Conservation (phyloP, 768 basidiomycete species). For the Sistotremastrum niveocremeum region DNA sequence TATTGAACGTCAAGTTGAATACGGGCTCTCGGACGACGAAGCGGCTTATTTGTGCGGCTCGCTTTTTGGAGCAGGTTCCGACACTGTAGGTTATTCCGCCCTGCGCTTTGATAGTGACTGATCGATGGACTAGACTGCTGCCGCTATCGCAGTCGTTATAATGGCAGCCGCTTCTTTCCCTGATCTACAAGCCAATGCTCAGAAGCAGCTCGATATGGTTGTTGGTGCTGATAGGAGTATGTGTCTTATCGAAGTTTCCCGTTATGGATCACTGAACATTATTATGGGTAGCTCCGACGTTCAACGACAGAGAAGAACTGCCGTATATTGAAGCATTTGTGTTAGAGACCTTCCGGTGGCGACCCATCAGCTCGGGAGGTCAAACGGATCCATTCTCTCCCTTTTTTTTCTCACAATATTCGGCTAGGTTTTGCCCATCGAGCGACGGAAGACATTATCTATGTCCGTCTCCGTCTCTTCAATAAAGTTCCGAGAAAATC, state of each 20-base stretch:
- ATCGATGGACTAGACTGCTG: conserved; percentile 26
- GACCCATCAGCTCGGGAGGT: conserved; percentile 24
- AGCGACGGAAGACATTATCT: conserved; percentile 49
- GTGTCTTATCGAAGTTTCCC: neutral
- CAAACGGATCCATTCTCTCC: conserved; percentile 1
- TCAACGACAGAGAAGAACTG: conserved; percentile 23
- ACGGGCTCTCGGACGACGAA: conserved; percentile 42
- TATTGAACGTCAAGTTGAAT: conserved; percentile 38
- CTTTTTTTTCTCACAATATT: neutral
- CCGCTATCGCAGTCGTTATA: conserved; percentile 41
- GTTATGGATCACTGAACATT: neutral
- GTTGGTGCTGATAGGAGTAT: conserved; percentile 30
- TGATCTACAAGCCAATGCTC: conserved; percentile 34
- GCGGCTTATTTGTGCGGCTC: conserved; percentile 49
- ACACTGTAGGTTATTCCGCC: conserved; percentile 28
- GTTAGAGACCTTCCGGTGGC: conserved; percentile 29
- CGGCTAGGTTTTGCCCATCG: conserved; percentile 49
- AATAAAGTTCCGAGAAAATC: conserved; percentile 3
- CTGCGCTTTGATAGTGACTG: neutral
- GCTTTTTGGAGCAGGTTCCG: conserved; percentile 55
- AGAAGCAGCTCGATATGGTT: conserved; percentile 40
- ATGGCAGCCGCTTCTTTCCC: conserved; percentile 47
- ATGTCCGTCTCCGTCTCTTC: conserved; percentile 22
- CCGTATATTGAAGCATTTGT: conserved; percentile 27
- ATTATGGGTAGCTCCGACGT: conserved; percentile 21